Evolutionary conservation across 345 rosid species (phyloP).

Genomic region (Gossypium ekmanianum): DNA sequence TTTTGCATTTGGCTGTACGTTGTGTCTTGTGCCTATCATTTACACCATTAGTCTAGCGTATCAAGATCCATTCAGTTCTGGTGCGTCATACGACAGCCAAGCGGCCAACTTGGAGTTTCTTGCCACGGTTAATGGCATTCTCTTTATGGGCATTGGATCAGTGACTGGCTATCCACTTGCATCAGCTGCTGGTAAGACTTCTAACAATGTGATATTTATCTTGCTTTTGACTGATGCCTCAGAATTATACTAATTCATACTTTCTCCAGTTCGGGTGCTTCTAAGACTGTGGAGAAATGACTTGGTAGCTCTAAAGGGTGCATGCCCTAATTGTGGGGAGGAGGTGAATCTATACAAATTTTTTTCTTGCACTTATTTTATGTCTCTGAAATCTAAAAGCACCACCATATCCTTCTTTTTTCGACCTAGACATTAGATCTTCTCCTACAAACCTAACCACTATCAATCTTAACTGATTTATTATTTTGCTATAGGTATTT

Average conservation of each 20-base stretch:
- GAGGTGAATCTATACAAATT: conserved; percentile 53
- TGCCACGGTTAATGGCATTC: conserved; percentile 50
- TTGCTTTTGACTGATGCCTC: not conserved
- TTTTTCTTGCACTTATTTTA: not conserved
- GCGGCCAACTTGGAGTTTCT: conserved; percentile 43
- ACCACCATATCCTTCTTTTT: not conserved
- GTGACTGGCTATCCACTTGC: conserved; percentile 72
- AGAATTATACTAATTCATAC: not conserved
- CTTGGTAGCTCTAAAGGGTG: conserved; percentile 80
- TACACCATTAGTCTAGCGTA: conserved; percentile 55
- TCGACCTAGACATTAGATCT: not conserved
- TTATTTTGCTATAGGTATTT: conserved; percentile 57
- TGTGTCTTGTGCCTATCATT: conserved; percentile 50
- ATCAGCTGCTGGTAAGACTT: conserved; percentile 65
- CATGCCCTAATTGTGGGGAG: conserved; percentile 95
- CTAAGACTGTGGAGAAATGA: conserved; percentile 86
- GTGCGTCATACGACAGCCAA: conserved; percentile 39
- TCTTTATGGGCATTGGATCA: conserved; percentile 59
- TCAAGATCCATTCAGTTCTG: conserved; percentile 48
- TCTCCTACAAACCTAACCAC: not conserved
- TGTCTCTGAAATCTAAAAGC: not conserved
- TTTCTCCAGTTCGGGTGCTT: conserved; percentile 71
- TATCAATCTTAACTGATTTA: not conserved
- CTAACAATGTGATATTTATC: not conserved
- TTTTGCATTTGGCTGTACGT: conserved; percentile 62